phyloP scores from a whole-genome alignment of 2,329 filamentous ascomycete genomes.

The Acephala macrosclerotiorum region DNA sequence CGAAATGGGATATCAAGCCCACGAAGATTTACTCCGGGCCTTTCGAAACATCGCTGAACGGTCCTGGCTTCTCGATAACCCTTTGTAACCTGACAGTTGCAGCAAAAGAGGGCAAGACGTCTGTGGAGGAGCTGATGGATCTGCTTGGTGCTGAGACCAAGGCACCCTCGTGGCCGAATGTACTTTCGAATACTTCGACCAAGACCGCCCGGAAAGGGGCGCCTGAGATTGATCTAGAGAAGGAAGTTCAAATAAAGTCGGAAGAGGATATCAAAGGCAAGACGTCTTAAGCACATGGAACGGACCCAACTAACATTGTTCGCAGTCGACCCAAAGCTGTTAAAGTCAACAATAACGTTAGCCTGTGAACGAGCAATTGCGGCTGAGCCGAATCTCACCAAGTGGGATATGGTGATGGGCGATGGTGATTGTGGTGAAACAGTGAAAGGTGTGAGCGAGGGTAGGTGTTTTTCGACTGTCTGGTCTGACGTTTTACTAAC shows the following conservation, averaged over 20 bases:
- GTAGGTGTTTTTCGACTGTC: conserved; percentile 12
- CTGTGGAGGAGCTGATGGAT: conserved; percentile 50
- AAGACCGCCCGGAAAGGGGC: conserved; percentile 23
- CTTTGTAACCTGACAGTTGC: conserved; percentile 56
- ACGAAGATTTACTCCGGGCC: conserved; percentile 54
- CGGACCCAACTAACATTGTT: conserved; percentile 10
- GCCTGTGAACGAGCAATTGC: conserved; percentile 47
- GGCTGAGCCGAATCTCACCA: conserved; percentile 59
- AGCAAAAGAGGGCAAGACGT: conserved; percentile 37
- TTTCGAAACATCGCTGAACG: conserved; percentile 62
- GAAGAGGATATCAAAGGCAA: conserved; percentile 36
- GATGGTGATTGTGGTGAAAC: conserved; percentile 47
- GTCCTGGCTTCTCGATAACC: conserved; percentile 62
- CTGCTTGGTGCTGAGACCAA: conserved; percentile 58
- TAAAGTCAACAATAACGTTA: conserved; percentile 40
- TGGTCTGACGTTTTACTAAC: neutral
- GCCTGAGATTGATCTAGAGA: conserved; percentile 32
- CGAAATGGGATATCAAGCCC: conserved; percentile 56
- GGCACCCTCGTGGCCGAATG: conserved; percentile 46
- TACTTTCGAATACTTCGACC: conserved; percentile 37
- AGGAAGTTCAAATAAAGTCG: conserved; percentile 24
- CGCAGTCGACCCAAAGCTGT: conserved; percentile 40
- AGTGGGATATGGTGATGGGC: conserved; percentile 52
- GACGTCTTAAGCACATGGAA: neutral
- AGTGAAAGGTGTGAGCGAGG: conserved; percentile 39